Evolutionary conservation across 2,329 filamentous ascomycete genomes (phyloP).

Genomic region (Berkeleyomyces rouxiae): DNA sequence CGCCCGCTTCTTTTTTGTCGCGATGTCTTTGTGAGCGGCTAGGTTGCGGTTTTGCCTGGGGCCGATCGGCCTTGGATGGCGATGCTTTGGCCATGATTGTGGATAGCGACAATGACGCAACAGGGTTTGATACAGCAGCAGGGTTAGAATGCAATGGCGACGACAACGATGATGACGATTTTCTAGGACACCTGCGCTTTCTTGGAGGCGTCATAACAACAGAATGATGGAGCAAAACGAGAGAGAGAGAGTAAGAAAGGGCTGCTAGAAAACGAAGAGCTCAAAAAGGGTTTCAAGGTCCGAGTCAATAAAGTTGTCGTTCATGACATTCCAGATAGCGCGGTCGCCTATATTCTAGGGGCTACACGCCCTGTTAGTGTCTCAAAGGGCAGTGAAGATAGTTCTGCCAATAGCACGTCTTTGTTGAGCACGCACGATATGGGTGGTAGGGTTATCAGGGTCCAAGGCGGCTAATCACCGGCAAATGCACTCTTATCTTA

Average conservation of each 20-base stretch:
- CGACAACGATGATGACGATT: constrained; percentile 14
- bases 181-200: constrained; percentile 24
- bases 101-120: constrained; percentile 3
- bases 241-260: neutral
- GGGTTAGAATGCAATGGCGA: neutral
- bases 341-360: neutral
- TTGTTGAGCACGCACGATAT: no score
- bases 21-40: neutral
- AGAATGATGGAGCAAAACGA: constrained; percentile 7
- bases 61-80: neutral
- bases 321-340: neutral
- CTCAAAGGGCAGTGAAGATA: no score
- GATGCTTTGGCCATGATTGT: neutral
- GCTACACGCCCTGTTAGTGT: no score
- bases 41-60: neutral
- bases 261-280: neutral
- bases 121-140: constrained; percentile 14
- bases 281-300: neutral
- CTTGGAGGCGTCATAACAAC: constrained; percentile 24
- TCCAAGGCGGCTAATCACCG: neutral
- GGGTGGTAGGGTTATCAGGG: no score
- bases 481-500: constrained; percentile 13
- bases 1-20: neutral
- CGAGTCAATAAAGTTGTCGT: neutral
- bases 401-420: no score